Evolutionary conservation across 257 asterid species (phyloP).

Genomic region (Nicotiana tabacum): DNA sequence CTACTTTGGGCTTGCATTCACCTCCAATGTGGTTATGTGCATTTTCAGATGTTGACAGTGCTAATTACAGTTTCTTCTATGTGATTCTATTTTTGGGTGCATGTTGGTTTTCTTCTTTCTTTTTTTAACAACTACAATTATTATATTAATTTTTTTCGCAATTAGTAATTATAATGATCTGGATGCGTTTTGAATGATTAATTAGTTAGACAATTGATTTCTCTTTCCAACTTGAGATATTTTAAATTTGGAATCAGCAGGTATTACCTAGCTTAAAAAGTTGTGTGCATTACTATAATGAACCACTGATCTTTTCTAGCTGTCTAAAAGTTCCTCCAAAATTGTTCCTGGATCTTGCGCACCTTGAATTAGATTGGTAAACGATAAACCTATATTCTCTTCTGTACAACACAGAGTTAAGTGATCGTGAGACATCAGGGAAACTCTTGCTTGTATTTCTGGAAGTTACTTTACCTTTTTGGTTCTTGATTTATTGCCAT

Average conservation of each 20-base stretch:
- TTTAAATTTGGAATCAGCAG: neutral
- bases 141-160: no score
- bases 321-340: neutral
- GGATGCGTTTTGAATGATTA: no score
- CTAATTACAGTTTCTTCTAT: no score
- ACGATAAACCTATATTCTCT: neutral
- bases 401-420: no score
- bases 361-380: neutral
- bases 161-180: no score
- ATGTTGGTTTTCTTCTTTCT: no score
- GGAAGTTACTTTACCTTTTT: neutral
- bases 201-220: no score
- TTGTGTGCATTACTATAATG: neutral
- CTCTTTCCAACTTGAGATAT: neutral
- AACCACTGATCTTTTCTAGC: neutral
- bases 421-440: neutral
- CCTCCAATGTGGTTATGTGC: neutral
- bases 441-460: neutral
- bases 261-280: neutral
- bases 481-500: neutral
- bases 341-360: neutral
- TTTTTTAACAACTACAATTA: no score
- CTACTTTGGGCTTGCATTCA: conserved; percentile 36
- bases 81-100: no score
- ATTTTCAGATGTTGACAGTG: no score